phyloP scores from a whole-genome alignment of 345 rosid species.

The Citrus cavaleriei region DNA sequence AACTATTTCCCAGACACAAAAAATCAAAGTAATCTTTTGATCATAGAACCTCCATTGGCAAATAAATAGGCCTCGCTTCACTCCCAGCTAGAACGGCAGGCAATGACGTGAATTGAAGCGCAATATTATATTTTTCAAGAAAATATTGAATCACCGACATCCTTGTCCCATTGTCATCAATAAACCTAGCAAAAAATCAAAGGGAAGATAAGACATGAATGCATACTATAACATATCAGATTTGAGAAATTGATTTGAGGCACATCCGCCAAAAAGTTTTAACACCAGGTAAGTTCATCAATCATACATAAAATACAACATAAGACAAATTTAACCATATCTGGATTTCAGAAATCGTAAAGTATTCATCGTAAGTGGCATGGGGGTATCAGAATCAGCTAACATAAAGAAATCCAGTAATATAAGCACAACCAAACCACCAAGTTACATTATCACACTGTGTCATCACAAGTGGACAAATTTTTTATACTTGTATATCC shows the following conservation, averaged over 20 bases:
- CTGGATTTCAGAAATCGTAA: not conserved
- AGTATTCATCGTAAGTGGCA: not conserved
- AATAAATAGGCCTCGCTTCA: slow-evolving; percentile 45
- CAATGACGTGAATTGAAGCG: slow-evolving; percentile 26
- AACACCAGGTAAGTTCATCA: not conserved
- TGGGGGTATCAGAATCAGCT: not conserved
- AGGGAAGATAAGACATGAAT: not conserved
- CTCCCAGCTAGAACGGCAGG: slow-evolving; percentile 68
- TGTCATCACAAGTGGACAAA: not conserved
- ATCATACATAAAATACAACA: not conserved
- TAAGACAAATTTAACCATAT: not conserved
- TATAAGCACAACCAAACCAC: not conserved
- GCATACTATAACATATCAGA: not conserved
- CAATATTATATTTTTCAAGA: slow-evolving; percentile 35
- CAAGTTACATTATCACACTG: not conserved
- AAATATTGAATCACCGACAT: slow-evolving; percentile 54
- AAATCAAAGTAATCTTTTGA: not conserved
- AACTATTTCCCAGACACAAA: not conserved
- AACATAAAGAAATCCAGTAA: not conserved
- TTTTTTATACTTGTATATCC: not conserved
- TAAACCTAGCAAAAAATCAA: slow-evolving; percentile 41
- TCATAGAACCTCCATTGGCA: slow-evolving; percentile 77
- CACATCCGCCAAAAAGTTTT: no score
- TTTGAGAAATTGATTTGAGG: not conserved
- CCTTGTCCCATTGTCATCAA: slow-evolving; percentile 29